phyloP scores from a whole-genome alignment of 257 asterid species.

The Solanum clarkiae region DNA sequence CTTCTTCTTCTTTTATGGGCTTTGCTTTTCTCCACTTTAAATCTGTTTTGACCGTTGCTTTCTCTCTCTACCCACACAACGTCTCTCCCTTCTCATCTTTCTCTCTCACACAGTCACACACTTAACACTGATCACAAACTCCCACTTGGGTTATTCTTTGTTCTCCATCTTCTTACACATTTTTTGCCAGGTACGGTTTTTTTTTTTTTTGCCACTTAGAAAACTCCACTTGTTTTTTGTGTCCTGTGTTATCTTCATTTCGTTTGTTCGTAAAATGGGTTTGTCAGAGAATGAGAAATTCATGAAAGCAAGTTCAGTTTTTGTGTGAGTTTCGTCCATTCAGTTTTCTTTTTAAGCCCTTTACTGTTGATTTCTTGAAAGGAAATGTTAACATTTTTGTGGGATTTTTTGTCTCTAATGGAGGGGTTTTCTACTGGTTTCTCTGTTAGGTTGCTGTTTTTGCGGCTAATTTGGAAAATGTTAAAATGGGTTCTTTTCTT shows the following conservation, averaged over 20 bases:
- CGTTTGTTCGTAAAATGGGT: not conserved
- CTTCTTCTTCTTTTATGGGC: not conserved
- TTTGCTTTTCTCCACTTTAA: constrained; percentile 12
- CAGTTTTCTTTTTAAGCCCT: not conserved
- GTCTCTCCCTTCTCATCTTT: not conserved
- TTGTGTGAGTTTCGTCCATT: not conserved
- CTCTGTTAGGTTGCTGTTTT: not conserved
- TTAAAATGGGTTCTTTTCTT: not conserved
- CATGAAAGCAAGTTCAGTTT: not conserved
- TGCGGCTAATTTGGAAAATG: not conserved
- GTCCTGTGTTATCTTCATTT: not conserved
- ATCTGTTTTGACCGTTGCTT: constrained; percentile 38
- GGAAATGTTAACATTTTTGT: not conserved
- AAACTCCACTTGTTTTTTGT: not conserved
- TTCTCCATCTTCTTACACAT: not conserved
- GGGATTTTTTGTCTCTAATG: not conserved
- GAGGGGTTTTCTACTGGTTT: not conserved
- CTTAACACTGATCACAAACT: not conserved
- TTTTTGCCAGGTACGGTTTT: not conserved
- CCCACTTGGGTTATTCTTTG: not conserved
- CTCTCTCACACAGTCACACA: not conserved
- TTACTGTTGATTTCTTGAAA: not conserved
- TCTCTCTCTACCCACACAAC: constrained; percentile 7
- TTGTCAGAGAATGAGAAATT: not conserved
- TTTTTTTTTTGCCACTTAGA: not conserved